phyloP scores from a whole-genome alignment of 768 basidiomycete genomes.

The Calvatia gigantea region DNA sequence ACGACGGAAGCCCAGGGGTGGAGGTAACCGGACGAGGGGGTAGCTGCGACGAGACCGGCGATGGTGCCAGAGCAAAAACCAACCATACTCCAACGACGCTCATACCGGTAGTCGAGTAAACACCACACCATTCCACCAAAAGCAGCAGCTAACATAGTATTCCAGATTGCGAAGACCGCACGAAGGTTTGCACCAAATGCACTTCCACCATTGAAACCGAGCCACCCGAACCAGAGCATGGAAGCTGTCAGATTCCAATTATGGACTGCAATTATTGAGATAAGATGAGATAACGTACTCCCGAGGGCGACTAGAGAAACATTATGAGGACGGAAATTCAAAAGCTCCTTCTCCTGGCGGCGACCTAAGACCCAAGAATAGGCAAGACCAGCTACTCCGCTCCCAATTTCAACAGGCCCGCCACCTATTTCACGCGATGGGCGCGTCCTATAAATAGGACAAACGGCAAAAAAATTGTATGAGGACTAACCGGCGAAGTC shows the following conservation, averaged over 20 bases:
- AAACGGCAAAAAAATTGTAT: slow-evolving; percentile 6
- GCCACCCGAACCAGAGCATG: slow-evolving; percentile 85
- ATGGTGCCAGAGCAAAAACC: slow-evolving; percentile 94
- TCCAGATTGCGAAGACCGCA: slow-evolving; percentile 82
- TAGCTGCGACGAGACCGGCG: slow-evolving; percentile 84
- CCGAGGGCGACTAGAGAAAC: slow-evolving; percentile 81
- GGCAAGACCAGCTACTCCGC: slow-evolving; percentile 81
- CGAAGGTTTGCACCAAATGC: slow-evolving; percentile 87
- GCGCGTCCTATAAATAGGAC: slow-evolving; percentile 6
- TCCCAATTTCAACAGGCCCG: slow-evolving; percentile 85
- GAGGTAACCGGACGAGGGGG: slow-evolving; percentile 82
- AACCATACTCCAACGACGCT: slow-evolving; percentile 84
- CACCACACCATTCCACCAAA: slow-evolving; percentile 85
- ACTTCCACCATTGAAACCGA: slow-evolving; percentile 90
- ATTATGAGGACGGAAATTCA: slow-evolving; percentile 87
- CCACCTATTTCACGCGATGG: slow-evolving; percentile 50
- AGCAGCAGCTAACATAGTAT: slow-evolving; percentile 83
- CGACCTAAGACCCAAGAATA: slow-evolving; percentile 86
- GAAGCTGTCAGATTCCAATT: slow-evolving; percentile 37
- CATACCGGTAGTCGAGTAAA: slow-evolving; percentile 72
- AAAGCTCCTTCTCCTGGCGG: slow-evolving; percentile 64
- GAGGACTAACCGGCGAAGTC: slow-evolving; percentile 74
- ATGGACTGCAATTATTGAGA: not conserved
- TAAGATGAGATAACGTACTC: slow-evolving; percentile 31
- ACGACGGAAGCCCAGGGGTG: slow-evolving; percentile 75